Evolutionary conservation across 192 early-diverging fungal genomes (phyloP).

Genomic region (Backusella mclennaniae): DNA sequence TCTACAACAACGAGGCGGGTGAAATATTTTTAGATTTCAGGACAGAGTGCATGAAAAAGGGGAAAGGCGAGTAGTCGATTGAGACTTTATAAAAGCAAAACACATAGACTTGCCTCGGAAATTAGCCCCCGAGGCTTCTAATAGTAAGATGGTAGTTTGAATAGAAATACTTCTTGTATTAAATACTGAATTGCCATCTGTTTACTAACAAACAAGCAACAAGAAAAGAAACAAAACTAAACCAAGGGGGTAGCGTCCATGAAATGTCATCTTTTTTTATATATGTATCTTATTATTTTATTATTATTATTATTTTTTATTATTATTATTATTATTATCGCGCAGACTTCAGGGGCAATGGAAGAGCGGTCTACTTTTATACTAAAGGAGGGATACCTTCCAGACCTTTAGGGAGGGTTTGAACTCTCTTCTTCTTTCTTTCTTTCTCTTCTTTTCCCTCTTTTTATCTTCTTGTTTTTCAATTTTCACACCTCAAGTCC

Average conservation of each 20-base stretch:
- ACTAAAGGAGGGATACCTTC: constrained; percentile 2
- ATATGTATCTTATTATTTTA: neutral
- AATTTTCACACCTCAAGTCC: neutral
- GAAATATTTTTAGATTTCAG: constrained; percentile 4
- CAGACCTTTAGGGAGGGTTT: constrained; percentile 6
- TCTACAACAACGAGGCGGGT: neutral
- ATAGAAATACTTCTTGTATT: constrained; percentile 2
- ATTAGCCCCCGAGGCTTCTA: constrained; percentile 7
- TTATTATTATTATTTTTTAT: constrained; percentile 1
- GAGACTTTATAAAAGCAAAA: neutral
- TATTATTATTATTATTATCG: constrained; percentile 4
- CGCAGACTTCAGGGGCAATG: constrained; percentile 1
- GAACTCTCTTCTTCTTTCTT: constrained; percentile 8
- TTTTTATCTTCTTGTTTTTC: constrained; percentile 10
- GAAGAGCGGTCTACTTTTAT: constrained; percentile 5
- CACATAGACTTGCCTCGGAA: neutral
- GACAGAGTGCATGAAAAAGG: constrained; percentile 7
- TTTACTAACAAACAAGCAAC: neutral
- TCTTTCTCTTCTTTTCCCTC: constrained; percentile 4
- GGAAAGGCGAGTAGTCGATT: neutral
- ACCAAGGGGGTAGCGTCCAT: neutral
- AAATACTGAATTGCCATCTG: neutral
- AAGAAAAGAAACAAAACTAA: constrained; percentile 1
- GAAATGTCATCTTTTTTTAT: neutral
- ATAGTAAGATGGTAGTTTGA: neutral